Base-by-base conservation (phyloP, 208 protist genomes). In the Leishmania guyanensis region DNA sequence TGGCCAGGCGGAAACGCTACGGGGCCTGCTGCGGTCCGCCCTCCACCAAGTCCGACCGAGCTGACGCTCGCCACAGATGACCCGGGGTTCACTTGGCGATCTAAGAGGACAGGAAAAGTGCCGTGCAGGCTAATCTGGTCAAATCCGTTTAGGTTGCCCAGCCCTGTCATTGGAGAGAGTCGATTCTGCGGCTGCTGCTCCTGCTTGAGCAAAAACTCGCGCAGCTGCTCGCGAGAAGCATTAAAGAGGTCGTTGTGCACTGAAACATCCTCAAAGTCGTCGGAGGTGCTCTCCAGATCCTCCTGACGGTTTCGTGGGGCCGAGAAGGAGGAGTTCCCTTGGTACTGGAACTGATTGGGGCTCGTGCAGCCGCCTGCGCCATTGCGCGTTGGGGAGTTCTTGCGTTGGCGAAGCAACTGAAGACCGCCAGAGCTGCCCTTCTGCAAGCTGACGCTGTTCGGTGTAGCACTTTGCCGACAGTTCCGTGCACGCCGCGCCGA, bases 241-340 rank as follows among this genome's bases (percentile, higher is more conserved):
- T 29, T 6, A 46, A 72, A 77, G 70, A 54, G 46, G n/a, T 46
- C 72, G 79, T 77, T 77, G 60, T 72, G 80, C 80, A 79, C 60
- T 8, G 80, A 84, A 6, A 69, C n/a, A 39, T 86, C 85, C 29
- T 88, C 85, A 20, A 88, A 88, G 64, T 88, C 85, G 48, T 88
- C 85, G 29, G 85, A 88, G 17, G 85, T 88, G 65, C 85, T 88
- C 75, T 85, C 81, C 46, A 88, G 78, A 56, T 80, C 73, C 3
- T 88, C 85, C 5, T 48, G 71, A 53, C 66, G 60, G 78, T 82
- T 50, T 1, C 78, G 77, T 5, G 51, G 74, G 2, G 53, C 26
- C 4, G 78, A 79, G 64, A 53, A 39, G 70, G 20, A 16, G 22
- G 43, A 62, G 29, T 39, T 17, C 14, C 0, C 20, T 2, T 54